These are phyloP conservation scores for Cylindrotheca fusiformis DNA, from an alignment of 108 stramenopile genomes.

Conservation along the genomic window DNA sequence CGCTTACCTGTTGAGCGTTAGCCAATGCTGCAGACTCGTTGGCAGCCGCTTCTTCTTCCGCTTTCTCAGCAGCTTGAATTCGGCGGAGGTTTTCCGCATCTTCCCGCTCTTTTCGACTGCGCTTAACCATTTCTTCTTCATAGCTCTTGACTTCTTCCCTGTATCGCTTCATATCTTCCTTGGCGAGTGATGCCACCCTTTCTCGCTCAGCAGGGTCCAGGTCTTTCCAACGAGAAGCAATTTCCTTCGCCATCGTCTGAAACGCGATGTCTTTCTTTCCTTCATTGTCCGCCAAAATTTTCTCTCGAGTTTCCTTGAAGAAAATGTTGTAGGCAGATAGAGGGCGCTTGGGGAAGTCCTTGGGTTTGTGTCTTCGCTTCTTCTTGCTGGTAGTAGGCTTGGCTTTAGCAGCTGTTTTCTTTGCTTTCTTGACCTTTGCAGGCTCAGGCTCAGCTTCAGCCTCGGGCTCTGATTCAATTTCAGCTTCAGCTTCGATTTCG, in stretches of 20 bases:
- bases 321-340: slow-evolving; percentile 31
- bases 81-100: slow-evolving; percentile 1
- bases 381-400: neutral
- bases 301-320: slow-evolving; percentile 26
- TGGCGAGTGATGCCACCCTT: slow-evolving; percentile 1
- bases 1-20: neutral
- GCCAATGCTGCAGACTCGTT: neutral
- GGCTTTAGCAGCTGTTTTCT: neutral
- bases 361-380: slow-evolving; percentile 16
- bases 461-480: too few species aligned
- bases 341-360: slow-evolving; percentile 27
- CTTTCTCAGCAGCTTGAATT: neutral
- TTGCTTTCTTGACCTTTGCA: neutral
- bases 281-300: slow-evolving; percentile 7
- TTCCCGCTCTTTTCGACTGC: neutral
- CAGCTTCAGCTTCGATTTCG: too few species aligned
- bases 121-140: slow-evolving; percentile 12
- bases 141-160: slow-evolving; percentile 8
- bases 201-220: neutral
- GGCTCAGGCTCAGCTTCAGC: too few species aligned
- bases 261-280: slow-evolving; percentile 8
- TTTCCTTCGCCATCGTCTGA: slow-evolving; percentile 16
- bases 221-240: slow-evolving; percentile 14
- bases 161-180: slow-evolving; percentile 16
- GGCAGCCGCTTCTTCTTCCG: neutral